Conservation (phyloP, 768 basidiomycete genomes). For the Auricularia cornea region DNA sequence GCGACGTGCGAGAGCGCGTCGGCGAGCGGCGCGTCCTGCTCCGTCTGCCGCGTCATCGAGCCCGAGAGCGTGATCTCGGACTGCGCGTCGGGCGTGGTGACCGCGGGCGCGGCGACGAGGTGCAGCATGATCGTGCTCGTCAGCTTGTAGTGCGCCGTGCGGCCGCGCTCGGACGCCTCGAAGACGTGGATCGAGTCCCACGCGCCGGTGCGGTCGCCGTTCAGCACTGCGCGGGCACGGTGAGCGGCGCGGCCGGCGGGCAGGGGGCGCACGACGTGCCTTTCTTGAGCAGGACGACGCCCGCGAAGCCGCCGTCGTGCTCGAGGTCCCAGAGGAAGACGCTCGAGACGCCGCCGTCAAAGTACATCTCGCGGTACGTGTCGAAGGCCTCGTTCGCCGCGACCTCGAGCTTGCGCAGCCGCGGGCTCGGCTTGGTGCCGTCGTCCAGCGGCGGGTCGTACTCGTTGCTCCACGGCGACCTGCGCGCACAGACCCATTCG, state of each 20-base stretch:
- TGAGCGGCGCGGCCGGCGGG: neutral
- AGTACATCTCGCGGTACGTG: constrained; percentile 98
- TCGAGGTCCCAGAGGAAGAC: constrained; percentile 98
- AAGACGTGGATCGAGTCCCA: constrained; percentile 99
- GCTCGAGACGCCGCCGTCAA: constrained; percentile 93
- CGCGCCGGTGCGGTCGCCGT: constrained; percentile 33
- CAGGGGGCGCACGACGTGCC: constrained; percentile 34
- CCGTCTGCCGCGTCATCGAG: constrained; percentile 95
- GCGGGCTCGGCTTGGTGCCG: constrained; percentile 76
- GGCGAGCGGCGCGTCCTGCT: constrained; percentile 78
- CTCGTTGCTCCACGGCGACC: constrained; percentile 98
- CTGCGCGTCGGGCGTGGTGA: constrained; percentile 16
- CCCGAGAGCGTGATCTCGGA: constrained; percentile 81
- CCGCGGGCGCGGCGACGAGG: constrained; percentile 42
- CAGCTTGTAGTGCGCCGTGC: constrained; percentile 92
- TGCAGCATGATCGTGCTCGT: constrained; percentile 97
- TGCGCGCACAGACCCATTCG: constrained; percentile 22
- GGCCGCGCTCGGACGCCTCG: constrained; percentile 83
- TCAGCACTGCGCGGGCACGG: neutral
- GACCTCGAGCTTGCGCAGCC: constrained; percentile 85
- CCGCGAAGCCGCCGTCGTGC: constrained; percentile 84
- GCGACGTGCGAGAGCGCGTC: constrained; percentile 78
- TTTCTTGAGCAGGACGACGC: constrained; percentile 94
- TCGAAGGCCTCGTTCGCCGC: constrained; percentile 95
- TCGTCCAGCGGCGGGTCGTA: constrained; percentile 88